A percentile compares a stretch with the other conserved stretches of the same genome.
Conservation (phyloP, 225 moss, liverwort and hornwort genomes). For the Asterella californica region DNA sequence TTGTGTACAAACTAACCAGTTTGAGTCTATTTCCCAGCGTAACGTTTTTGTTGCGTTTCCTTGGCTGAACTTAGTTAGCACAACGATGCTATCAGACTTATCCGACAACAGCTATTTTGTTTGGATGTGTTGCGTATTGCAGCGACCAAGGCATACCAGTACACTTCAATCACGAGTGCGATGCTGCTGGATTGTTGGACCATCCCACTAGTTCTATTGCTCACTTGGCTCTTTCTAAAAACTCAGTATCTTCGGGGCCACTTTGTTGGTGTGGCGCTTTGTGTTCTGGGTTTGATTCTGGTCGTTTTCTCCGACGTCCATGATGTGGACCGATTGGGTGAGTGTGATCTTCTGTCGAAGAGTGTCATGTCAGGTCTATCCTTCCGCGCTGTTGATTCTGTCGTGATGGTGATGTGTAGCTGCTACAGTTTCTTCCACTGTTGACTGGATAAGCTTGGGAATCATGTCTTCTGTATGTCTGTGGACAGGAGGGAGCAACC, state of each 20-base stretch:
- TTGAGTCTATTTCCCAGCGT: no score
- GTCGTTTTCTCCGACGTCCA: constrained; percentile 73
- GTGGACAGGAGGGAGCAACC: constrained; percentile 46
- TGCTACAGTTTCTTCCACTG: not conserved
- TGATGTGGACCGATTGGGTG: constrained; percentile 40
- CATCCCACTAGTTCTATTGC: constrained; percentile 59
- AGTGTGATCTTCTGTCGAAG: constrained; percentile 1
- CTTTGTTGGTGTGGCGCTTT: constrained; percentile 51
- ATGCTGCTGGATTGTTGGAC: constrained; percentile 87
- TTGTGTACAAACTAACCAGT: not conserved
- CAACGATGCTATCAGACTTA: no score
- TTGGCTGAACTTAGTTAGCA: no score
- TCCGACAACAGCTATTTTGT: not conserved
- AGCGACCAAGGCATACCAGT: constrained; percentile 72
- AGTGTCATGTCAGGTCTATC: not conserved
- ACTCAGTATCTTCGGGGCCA: constrained; percentile 49
- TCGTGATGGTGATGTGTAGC: not conserved
- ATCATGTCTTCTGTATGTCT: not conserved
- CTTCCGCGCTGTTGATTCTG: not conserved
- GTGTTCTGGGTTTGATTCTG: constrained; percentile 53
- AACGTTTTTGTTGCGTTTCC: no score
- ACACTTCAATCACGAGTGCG: constrained; percentile 67
- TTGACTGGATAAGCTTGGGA: no score
- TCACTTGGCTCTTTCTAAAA: constrained; percentile 57
- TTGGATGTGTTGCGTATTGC: not conserved